These are phyloP conservation scores for Wakefieldia striispora DNA, from an alignment of 768 basidiomycete genomes.

Conservation along the genomic window DNA sequence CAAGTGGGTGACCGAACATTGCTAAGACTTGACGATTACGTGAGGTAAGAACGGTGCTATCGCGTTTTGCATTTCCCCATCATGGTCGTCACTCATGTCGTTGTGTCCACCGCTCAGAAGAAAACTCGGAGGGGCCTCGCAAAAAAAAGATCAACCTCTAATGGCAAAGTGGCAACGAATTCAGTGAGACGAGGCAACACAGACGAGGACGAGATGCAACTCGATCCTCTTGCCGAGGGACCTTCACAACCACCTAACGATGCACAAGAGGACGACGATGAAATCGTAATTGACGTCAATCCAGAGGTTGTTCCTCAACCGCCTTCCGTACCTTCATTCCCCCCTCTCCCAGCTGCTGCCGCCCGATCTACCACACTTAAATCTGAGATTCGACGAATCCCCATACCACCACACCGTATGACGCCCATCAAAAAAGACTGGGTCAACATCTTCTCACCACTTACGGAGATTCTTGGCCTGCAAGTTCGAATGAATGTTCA, in stretches of 20 bases:
- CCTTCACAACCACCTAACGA: constrained; percentile 1
- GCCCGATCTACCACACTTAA: constrained; percentile 53
- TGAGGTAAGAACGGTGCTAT: constrained; percentile 11
- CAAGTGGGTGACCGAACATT: no score
- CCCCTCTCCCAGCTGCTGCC: constrained; percentile 61
- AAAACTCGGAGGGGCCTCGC: constrained; percentile 45
- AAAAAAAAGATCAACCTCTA: constrained; percentile 35
- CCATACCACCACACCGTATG: constrained; percentile 97
- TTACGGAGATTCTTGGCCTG: constrained; percentile 91
- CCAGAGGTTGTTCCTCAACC: constrained; percentile 44
- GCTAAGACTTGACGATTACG: constrained; percentile 13
- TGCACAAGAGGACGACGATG: constrained; percentile 56
- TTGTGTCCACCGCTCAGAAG: constrained; percentile 33
- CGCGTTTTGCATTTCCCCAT: constrained; percentile 11
- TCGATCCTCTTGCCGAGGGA: constrained; percentile 13
- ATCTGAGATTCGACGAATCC: constrained; percentile 83
- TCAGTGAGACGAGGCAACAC: constrained; percentile 5
- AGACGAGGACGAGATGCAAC: constrained; percentile 32
- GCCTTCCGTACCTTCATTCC: constrained; percentile 61
- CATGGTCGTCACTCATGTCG: constrained; percentile 44
- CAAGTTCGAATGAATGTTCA: constrained; percentile 98
- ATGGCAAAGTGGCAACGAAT: constrained; percentile 9
- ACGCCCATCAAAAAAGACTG: constrained; percentile 96
- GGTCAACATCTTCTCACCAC: constrained; percentile 91
- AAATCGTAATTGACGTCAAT: constrained; percentile 58